Evolutionary conservation across 192 early-diverging fungal genomes (phyloP), one percentile per base, ranked within the genome.

Genomic region (Phlyctochytrium arcticum): DNA sequence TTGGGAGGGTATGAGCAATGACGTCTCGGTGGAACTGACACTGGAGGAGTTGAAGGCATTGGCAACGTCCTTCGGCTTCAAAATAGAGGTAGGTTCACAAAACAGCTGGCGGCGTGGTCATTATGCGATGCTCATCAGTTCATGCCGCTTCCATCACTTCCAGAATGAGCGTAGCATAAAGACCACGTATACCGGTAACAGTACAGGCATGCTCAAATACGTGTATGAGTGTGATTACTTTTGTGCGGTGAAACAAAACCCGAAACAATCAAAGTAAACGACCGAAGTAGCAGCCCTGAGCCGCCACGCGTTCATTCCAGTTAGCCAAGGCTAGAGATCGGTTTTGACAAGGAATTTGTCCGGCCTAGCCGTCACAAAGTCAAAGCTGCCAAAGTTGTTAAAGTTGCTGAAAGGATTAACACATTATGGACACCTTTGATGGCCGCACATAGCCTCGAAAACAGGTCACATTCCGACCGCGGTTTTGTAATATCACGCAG

Each of bases 21-120:
- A 96, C 57, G 72, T 82, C 26, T 93, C 92, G 9, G 84, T 99
- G 44, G 96, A 99, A 70, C 70, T 96, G 27, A 90, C 83, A 30
- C 76, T 92, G 47, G 88, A 95, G 36, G 91, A 97, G 61, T 80
- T 98, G 33, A 71, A 87, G 54, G 65, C 76, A 23, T 51, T 69
- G 36, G 70, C 73, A 6, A 49, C 32, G 42, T 46, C 15, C 17
- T 49, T 69, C 36, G 80, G 91, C 6, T 96, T 96, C 71, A 73
- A 64, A 21, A 71, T 92, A 51, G 82, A 88, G 67, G 81, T 85
- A 71, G 71, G 57, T 69, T 26, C 33, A 29, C 21, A 35, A 17
- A 34, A 56, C 77, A 19, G 17, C 21, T 27, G 36, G 10, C 23
- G 4, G 26, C 17, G 39, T n/a, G 6, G 29, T n/a, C 36, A 27